phyloP scores from a whole-genome alignment of 192 early-diverging fungal genomes.

The Gamsiella multidivaricata region DNA sequence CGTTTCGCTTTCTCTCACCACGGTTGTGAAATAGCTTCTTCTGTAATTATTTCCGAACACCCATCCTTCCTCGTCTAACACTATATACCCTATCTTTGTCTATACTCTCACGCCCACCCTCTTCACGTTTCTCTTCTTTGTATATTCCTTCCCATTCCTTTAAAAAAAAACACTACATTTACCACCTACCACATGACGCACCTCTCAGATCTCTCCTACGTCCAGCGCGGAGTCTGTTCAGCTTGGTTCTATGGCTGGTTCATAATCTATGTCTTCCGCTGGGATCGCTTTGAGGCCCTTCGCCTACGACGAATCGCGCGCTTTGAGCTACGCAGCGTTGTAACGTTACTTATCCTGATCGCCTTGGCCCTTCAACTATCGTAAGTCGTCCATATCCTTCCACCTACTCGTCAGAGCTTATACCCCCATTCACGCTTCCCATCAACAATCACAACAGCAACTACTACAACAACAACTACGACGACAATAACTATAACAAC shows the following conservation, averaged over 20 bases:
- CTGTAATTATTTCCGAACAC: constrained; percentile 19
- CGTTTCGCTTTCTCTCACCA: neutral
- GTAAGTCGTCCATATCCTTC: constrained; percentile 21
- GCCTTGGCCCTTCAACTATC: constrained; percentile 25
- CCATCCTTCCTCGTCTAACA: neutral
- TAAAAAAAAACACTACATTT: neutral
- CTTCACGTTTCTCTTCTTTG: neutral
- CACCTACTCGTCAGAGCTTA: neutral
- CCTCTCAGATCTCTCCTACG: constrained; percentile 35
- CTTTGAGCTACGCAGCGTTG: constrained; percentile 40
- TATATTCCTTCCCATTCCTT: neutral
- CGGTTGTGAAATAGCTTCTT: neutral
- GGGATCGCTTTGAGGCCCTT: constrained; percentile 47
- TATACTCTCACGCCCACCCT: neutral
- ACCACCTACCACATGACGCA: constrained; percentile 32
- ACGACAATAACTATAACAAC: too few species aligned
- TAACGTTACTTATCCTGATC: constrained; percentile 23
- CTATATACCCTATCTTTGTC: neutral
- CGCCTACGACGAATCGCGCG: constrained; percentile 14
- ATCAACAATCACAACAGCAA: too few species aligned
- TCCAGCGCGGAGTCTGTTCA: constrained; percentile 30
- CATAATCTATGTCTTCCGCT: constrained; percentile 31
- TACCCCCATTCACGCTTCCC: too few species aligned
- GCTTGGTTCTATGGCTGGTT: constrained; percentile 45
- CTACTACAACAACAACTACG: too few species aligned